phyloP scores from a whole-genome alignment of 1,284 basidiomycete species.

The Hymenochaete sp. region DNA sequence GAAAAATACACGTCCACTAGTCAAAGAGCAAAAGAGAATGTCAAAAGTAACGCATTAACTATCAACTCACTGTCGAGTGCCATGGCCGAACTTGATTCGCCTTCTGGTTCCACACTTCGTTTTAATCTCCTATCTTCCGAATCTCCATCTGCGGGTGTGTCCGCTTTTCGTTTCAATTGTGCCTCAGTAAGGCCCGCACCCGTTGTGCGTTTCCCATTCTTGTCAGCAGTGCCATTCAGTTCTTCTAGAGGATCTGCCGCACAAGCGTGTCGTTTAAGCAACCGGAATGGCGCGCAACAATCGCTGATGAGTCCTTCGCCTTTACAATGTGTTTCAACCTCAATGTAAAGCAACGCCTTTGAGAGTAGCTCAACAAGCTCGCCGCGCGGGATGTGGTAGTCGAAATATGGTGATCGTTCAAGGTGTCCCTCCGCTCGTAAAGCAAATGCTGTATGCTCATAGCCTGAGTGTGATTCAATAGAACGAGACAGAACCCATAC shows the following conservation, averaged over 20 bases:
- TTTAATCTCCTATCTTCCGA: constrained; percentile 15
- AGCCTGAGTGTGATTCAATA: constrained; percentile 37
- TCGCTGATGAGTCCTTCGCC: constrained; percentile 46
- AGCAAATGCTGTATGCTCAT: constrained; percentile 70
- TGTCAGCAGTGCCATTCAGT: constrained; percentile 10
- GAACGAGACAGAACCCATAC: constrained; percentile 3
- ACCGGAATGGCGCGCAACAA: constrained; percentile 58
- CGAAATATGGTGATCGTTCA: constrained; percentile 53
- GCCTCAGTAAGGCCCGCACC: constrained; percentile 13
- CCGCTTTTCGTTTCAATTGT: constrained; percentile 17
- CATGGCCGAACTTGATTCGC: constrained; percentile 8
- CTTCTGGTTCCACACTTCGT: constrained; percentile 14
- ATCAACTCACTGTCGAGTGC: too few species aligned
- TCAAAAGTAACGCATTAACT: too few species aligned
- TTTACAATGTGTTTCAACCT: constrained; percentile 76
- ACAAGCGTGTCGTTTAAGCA: constrained; percentile 65
- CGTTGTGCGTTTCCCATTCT: constrained; percentile 7
- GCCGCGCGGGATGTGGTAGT: constrained; percentile 70
- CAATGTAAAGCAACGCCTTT: constrained; percentile 75
- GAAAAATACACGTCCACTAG: not conserved
- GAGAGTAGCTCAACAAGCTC: constrained; percentile 73
- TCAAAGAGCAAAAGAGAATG: not conserved
- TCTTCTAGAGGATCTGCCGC: constrained; percentile 32
- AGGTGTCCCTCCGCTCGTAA: constrained; percentile 63
- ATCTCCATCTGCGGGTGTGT: constrained; percentile 16